phyloP scores from a whole-genome alignment of 176 grass and related monocot species.

The Alopecurus myosuroides region DNA sequence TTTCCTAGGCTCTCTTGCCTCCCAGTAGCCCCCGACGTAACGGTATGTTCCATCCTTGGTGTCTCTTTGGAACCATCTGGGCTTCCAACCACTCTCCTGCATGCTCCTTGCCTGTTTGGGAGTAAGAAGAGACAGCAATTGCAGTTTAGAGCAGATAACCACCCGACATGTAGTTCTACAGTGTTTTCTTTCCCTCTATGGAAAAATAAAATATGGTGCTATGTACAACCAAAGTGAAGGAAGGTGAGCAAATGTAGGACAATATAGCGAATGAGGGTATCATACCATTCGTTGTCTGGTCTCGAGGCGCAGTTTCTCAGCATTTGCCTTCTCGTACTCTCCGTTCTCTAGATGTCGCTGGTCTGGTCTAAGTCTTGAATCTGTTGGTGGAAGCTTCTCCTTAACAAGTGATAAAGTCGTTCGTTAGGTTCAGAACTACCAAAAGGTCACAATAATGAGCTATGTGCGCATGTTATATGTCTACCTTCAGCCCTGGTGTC shows the following conservation, averaged over 20 bases:
- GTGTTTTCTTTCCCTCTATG: neutral
- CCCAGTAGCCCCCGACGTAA: constrained; percentile 81
- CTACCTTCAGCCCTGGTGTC: constrained; percentile 62
- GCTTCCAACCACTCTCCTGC: constrained; percentile 89
- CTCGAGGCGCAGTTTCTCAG: constrained; percentile 73
- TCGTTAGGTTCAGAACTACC: constrained; percentile 19
- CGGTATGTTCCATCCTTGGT: constrained; percentile 40
- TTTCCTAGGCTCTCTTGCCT: constrained; percentile 55
- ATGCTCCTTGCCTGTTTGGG: constrained; percentile 68
- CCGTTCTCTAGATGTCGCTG: constrained; percentile 83
- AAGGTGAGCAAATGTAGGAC: neutral
- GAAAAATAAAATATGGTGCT: neutral
- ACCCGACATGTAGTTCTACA: neutral
- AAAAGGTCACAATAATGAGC: constrained; percentile 7
- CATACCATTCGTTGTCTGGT: constrained; percentile 75
- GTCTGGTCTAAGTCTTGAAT: constrained; percentile 90
- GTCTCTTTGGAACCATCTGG: constrained; percentile 75
- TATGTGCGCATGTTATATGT: constrained; percentile 9
- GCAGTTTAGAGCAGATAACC: neutral
- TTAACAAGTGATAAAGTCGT: constrained; percentile 30
- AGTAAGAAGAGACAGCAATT: neutral
- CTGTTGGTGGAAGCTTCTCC: constrained; percentile 88
- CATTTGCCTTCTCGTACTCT: constrained; percentile 80
- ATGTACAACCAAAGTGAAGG: neutral
- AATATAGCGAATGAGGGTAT: neutral